phyloP scores from a whole-genome alignment of 148 eudicot species.

The Amaranthus palmeri region DNA sequence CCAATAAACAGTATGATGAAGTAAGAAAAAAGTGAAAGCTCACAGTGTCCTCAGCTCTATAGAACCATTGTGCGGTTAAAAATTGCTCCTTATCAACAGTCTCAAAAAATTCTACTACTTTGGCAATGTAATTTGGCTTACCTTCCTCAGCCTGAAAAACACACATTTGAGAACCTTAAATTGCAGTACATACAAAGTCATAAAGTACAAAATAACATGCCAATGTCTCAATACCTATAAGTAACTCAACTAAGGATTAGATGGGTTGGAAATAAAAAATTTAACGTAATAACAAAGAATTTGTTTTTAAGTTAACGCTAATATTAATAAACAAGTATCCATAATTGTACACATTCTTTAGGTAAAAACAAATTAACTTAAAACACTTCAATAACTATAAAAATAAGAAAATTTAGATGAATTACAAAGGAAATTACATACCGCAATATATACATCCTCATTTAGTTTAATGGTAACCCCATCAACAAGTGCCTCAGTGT shows the following conservation, averaged over 20 bases:
- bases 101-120: slow-evolving; percentile 16
- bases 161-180: background rate
- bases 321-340: too few species aligned
- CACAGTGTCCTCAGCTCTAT: slow-evolving; percentile 22
- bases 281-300: too few species aligned
- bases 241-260: background rate
- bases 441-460: slow-evolving; percentile 30
- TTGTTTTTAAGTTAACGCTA: too few species aligned
- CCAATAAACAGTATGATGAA: background rate
- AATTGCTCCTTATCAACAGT: slow-evolving; percentile 13
- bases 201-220: background rate
- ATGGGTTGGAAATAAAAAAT: too few species aligned
- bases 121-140: slow-evolving; percentile 12
- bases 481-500: slow-evolving; percentile 25
- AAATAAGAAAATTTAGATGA: background rate
- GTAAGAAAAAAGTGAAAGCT: background rate
- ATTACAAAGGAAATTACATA: background rate
- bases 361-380: too few species aligned
- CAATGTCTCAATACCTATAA: background rate
- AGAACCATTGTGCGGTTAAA: slow-evolving; percentile 25
- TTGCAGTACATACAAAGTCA: background rate
- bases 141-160: slow-evolving; percentile 18
- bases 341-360: too few species aligned
- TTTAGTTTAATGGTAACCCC: slow-evolving; percentile 18
- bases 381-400: too few species aligned